Base-by-base conservation (phyloP, 495 filamentous ascomycete species). In the Melanomma pulvis-pyrius region DNA sequence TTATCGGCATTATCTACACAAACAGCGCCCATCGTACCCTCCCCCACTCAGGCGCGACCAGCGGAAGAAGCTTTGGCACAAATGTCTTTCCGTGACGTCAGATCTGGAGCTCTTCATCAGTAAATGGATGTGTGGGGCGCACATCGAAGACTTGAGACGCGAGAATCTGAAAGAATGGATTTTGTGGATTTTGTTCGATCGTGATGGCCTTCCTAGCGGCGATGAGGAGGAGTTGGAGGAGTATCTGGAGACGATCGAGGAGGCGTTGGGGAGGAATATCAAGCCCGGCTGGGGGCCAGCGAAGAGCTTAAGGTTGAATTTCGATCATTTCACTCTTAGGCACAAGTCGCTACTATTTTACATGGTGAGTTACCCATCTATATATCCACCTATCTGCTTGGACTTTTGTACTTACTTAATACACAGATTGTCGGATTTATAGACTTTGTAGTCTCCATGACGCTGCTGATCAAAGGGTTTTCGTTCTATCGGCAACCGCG, bases 401-500 rank as follows among this genome's bases (percentile, higher is more conserved):
- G 36, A 13, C 17, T 11, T 30, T 15, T 12, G 17, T 30, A 28
- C 29, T 32, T 30, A 24, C 15, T 7, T 24, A 21, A 5, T 17
- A 25, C 12, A 12, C 44, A 71, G 61, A 54, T 69, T 39, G 52
- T 73, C 39, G 64, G 69, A 34, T 36, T 70, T 7, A 39, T 71
- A 9, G 73, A 75, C 55, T 63, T 68, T 13, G 29, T 61, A n/a
- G 61, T 59, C 17, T 63, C 71, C 46, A 47, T 63, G 19, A 25
- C 56, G 6, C 25, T 73, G 25, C 32, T 60, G 30, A 24, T 46
- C 11, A 51, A 56, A n/a, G 63, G 67, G 15, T 71, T 73, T 46
- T 15, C 51, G 17, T 74, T 71, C 61, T 67, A 66, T 55, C 56
- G 63, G 1, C 61, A 63, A 6, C 34, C 32, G 24, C 28, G 39